Evolutionary conservation across 2,329 filamentous ascomycete genomes (phyloP).

Genomic region (Apiospora sp.): DNA sequence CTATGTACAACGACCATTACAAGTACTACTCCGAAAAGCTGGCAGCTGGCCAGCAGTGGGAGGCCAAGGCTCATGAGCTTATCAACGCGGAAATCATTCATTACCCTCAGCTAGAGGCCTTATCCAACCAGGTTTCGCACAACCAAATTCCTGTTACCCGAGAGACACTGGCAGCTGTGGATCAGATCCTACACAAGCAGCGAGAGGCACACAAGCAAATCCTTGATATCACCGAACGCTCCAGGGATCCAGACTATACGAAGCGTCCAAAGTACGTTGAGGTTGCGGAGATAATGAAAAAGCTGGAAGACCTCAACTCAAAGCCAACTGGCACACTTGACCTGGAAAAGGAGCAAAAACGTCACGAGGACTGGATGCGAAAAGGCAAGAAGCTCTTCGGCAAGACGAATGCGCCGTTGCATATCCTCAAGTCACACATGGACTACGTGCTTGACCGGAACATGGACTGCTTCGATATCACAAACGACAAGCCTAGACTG

Average conservation of each 20-base stretch:
- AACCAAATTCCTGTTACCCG: conserved; percentile 80
- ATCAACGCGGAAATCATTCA: conserved; percentile 92
- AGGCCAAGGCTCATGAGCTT: conserved; percentile 89
- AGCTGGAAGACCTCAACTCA: conserved; percentile 86
- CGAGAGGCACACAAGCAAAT: conserved; percentile 93
- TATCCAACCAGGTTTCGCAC: conserved; percentile 80
- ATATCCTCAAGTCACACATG: conserved; percentile 95
- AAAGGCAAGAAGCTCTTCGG: conserved; percentile 97
- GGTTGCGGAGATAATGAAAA: conserved; percentile 88
- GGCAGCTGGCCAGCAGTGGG: conserved; percentile 84
- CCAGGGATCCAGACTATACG: conserved; percentile 75
- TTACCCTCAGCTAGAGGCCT: conserved; percentile 91
- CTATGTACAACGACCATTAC: conserved; percentile 81
- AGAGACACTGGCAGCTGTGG: conserved; percentile 82
- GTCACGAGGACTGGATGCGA: conserved; percentile 99
- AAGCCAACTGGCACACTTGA: conserved; percentile 92
- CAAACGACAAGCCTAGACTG: conserved; percentile 82
- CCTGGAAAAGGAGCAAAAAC: conserved; percentile 91
- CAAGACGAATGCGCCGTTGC: conserved; percentile 95
- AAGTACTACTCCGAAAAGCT: conserved; percentile 79
- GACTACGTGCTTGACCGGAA: conserved; percentile 92
- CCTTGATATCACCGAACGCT: conserved; percentile 79
- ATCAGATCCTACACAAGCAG: conserved; percentile 94
- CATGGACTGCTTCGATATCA: conserved; percentile 87
- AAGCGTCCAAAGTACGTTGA: conserved; percentile 88